Conservation (phyloP, 2,329 filamentous ascomycete genomes). For the Colletotrichum viniferum region DNA sequence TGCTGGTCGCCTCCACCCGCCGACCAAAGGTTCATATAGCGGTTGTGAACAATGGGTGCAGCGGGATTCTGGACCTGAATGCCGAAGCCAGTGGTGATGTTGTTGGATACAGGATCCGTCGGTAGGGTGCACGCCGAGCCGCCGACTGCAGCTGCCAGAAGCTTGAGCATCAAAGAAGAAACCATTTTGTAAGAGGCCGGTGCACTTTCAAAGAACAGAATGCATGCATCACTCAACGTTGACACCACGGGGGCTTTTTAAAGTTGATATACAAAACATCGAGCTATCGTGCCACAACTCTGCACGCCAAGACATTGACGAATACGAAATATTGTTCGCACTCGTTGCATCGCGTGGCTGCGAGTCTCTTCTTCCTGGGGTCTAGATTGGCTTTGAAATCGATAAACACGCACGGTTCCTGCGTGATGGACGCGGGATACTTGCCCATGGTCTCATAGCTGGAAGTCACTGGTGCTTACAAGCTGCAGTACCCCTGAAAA, state of each 20-base stretch:
- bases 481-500: background rate
- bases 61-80: conserved; percentile 42
- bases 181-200: background rate
- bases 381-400: background rate
- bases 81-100: conserved; percentile 37
- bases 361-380: background rate
- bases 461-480: background rate
- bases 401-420: background rate
- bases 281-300: background rate
- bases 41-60: conserved; percentile 38
- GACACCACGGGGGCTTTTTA: background rate
- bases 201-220: background rate
- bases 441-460: background rate
- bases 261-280: background rate
- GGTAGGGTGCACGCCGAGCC: conserved; percentile 36
- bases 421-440: background rate
- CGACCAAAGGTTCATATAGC: conserved; percentile 37
- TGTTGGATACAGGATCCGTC: conserved; percentile 29
- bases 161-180: background rate
- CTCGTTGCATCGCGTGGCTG: background rate
- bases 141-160: conserved; percentile 25
- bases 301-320: conserved; percentile 10
- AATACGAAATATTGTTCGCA: conserved; percentile 9
- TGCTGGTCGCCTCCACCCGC: conserved; percentile 44
- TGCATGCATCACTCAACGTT: background rate